A percentile compares a stretch with the other conserved stretches of the same genome.
Conservation (phyloP, 495 filamentous ascomycete genomes). For the Penicillium salamii region DNA sequence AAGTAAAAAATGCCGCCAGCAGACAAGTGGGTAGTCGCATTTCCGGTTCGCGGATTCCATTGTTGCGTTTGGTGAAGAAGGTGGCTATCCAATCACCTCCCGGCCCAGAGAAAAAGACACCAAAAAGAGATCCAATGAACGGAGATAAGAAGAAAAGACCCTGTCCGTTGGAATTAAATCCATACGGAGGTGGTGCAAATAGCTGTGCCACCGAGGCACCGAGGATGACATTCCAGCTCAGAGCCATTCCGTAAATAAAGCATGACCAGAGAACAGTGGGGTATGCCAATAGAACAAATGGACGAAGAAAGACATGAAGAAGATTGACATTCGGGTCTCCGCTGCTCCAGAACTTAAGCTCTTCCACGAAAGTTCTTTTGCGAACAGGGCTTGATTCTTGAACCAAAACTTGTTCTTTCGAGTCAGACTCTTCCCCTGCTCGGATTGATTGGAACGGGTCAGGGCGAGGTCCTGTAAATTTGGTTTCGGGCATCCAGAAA, state of each 20-base stretch:
- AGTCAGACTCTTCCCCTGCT: neutral
- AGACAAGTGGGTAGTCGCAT: constrained; percentile 46
- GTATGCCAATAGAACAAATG: constrained; percentile 43
- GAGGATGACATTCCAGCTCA: constrained; percentile 49
- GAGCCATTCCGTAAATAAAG: constrained; percentile 29
- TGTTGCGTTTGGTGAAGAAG: constrained; percentile 46
- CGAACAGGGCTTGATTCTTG: constrained; percentile 2
- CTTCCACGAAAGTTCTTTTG: constrained; percentile 25
- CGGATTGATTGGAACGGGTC: constrained; percentile 1
- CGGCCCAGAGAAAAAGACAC: constrained; percentile 46
- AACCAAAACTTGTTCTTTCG: neutral
- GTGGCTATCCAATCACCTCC: constrained; percentile 49
- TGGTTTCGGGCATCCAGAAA: constrained; percentile 54
- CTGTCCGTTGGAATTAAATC: constrained; percentile 43
- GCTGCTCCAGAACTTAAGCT: constrained; percentile 36
- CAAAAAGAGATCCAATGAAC: constrained; percentile 47
- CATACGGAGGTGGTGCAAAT: constrained; percentile 48
- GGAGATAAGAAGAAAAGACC: constrained; percentile 49
- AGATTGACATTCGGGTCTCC: constrained; percentile 41
- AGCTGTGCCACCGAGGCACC: constrained; percentile 51
- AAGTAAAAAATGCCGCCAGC: constrained; percentile 17
- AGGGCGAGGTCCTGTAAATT: constrained; percentile 24
- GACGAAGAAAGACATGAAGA: constrained; percentile 42
- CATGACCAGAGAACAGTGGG: constrained; percentile 50
- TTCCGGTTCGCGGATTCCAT: constrained; percentile 52